Percentiles rank a stretch among this genome's conserved stretches.
Evolutionary conservation across 2,329 filamentous ascomycete genomes (phyloP).

Genomic region (Harringtonia aguacate): DNA sequence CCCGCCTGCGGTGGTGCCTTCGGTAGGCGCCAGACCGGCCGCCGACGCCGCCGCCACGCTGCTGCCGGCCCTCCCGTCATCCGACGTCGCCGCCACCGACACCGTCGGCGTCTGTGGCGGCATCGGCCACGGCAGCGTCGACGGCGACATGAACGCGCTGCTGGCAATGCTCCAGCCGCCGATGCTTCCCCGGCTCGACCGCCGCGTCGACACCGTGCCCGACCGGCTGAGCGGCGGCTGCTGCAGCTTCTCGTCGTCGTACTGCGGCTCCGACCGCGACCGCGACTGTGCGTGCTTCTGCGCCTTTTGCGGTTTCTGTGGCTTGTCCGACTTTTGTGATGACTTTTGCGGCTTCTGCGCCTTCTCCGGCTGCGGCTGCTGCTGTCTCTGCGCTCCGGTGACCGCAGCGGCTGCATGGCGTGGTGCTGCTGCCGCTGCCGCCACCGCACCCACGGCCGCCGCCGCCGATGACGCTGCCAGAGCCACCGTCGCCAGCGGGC

Average conservation of each 20-base stretch:
- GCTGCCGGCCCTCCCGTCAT: neutral
- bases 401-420: too few relatives aligned
- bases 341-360: too few relatives aligned
- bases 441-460: too few relatives aligned
- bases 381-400: too few relatives aligned
- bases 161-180: conserved; percentile 11
- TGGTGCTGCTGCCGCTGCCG: too few relatives aligned
- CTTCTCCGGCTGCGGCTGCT: too few relatives aligned
- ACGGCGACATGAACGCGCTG: conserved; percentile 11
- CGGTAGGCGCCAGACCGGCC: neutral
- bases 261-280: too few relatives aligned
- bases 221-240: neutral
- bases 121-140: conserved; percentile 9
- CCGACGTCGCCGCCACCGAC: conserved; percentile 2
- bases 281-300: too few relatives aligned
- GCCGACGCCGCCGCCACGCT: neutral
- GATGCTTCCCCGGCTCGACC: conserved; percentile 7
- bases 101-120: conserved; percentile 11
- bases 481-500: neutral
- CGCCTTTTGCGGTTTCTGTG: too few relatives aligned
- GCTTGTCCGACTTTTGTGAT: too few relatives aligned
- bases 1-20: neutral
- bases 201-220: neutral
- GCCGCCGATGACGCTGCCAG: too few relatives aligned
- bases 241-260: too few relatives aligned